These are phyloP conservation scores for Sphaerulina musiva DNA, from an alignment of 2,329 filamentous ascomycete genomes.

Conservation along the genomic window DNA sequence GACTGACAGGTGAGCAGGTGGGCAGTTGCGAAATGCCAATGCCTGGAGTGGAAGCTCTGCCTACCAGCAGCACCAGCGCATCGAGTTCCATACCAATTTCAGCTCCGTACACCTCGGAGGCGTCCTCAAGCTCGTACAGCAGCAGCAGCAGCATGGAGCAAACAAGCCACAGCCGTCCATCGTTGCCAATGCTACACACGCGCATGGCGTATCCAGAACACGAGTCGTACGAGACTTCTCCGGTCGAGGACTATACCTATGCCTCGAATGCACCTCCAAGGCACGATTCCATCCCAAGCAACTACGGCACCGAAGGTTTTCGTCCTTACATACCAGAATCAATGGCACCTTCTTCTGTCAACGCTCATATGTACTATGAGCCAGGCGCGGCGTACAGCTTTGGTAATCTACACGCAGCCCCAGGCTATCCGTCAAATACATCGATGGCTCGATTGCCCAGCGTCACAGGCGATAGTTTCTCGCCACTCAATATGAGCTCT, in stretches of 20 bases:
- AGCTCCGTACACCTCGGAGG: constrained; percentile 15
- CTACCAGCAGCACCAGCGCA: constrained; percentile 11
- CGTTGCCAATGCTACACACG: constrained; percentile 23
- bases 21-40: constrained; percentile 17
- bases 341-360: constrained; percentile 23
- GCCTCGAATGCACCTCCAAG: constrained; percentile 21
- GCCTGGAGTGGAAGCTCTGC: constrained; percentile 16
- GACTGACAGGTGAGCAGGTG: constrained; percentile 13
- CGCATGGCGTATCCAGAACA: constrained; percentile 26
- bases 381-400: constrained; percentile 26
- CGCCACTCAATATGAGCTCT: constrained; percentile 32
- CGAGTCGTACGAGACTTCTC: constrained; percentile 28
- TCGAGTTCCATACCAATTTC: constrained; percentile 8
- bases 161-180: constrained; percentile 20
- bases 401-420: constrained; percentile 23
- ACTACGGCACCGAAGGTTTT: constrained; percentile 25
- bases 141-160: constrained; percentile 12
- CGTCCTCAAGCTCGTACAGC: constrained; percentile 12
- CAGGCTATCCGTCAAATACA: constrained; percentile 14
- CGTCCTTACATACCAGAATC: constrained; percentile 26
- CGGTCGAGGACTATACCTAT: constrained; percentile 28
- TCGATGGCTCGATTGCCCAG: constrained; percentile 24
- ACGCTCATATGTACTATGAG: constrained; percentile 26
- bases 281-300: constrained; percentile 25
- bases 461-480: constrained; percentile 26